Conservation (phyloP, 352 stramenopile species). For the Pythium monospermum region DNA sequence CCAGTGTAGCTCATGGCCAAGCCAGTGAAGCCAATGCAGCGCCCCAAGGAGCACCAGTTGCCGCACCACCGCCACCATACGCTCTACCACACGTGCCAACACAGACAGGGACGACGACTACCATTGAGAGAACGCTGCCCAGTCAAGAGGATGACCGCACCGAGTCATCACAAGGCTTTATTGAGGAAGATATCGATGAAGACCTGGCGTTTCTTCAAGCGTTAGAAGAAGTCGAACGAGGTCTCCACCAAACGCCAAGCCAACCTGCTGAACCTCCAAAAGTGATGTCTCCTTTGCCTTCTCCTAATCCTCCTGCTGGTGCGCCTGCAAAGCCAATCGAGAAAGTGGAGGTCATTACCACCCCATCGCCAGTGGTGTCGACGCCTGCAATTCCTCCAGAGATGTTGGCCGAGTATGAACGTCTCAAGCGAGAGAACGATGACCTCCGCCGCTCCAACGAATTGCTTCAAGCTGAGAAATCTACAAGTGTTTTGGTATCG, state of each 20-base stretch:
- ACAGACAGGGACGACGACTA: not conserved
- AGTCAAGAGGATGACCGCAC: not conserved
- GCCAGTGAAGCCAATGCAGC: not conserved
- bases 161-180: conserved; percentile 38
- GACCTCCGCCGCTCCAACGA: conserved; percentile 59
- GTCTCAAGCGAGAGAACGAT: conserved; percentile 63
- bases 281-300: no score
- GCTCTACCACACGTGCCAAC: no score
- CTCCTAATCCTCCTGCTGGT: no score
- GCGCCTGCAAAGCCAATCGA: not conserved
- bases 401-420: conserved; percentile 55
- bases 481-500: no score
- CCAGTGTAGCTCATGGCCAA: not conserved
- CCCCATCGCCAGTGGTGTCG: not conserved
- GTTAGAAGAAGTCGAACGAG: conserved; percentile 59
- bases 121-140: not conserved
- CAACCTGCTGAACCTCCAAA: not conserved
- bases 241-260: conserved; percentile 16
- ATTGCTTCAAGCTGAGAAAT: conserved; percentile 30
- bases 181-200: conserved; percentile 57
- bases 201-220: conserved; percentile 61
- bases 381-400: conserved; percentile 20
- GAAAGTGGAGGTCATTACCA: not conserved
- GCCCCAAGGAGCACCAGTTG: no score
- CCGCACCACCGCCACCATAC: no score